These are phyloP conservation scores for Podospora conica DNA, from an alignment of 495 filamentous ascomycete genomes.

Conservation along the genomic window DNA sequence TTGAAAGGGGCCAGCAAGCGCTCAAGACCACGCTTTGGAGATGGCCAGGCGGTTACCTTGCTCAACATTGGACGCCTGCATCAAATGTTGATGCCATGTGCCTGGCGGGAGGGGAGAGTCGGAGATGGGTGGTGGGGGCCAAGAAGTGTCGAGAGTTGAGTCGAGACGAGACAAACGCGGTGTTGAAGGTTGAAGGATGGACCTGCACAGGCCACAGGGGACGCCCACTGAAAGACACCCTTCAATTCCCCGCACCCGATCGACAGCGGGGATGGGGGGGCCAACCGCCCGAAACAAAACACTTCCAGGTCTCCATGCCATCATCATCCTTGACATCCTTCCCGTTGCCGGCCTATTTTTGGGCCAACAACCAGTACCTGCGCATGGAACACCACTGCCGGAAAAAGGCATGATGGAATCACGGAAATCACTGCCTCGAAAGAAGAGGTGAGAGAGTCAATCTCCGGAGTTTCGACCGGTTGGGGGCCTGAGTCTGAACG, in stretches of 20 bases:
- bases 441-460: background rate
- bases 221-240: background rate
- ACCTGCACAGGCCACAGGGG: background rate
- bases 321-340: background rate
- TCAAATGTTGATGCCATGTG: background rate
- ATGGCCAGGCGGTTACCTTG: slow-evolving; percentile 16
- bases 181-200: background rate
- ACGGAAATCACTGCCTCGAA: background rate
- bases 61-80: slow-evolving; percentile 16
- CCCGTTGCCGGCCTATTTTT: background rate
- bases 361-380: background rate
- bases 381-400: background rate
- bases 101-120: background rate
- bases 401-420: background rate
- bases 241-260: background rate
- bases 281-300: background rate
- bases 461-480: background rate
- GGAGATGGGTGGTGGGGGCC: background rate
- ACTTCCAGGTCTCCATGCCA: background rate
- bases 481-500: background rate
- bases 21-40: slow-evolving; percentile 9
- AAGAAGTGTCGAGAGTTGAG: background rate
- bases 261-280: background rate
- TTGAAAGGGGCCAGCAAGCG: slow-evolving; percentile 25
- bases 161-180: background rate